Conservation (phyloP, 805 yeast species). For the Ogataea paradorogensis region DNA sequence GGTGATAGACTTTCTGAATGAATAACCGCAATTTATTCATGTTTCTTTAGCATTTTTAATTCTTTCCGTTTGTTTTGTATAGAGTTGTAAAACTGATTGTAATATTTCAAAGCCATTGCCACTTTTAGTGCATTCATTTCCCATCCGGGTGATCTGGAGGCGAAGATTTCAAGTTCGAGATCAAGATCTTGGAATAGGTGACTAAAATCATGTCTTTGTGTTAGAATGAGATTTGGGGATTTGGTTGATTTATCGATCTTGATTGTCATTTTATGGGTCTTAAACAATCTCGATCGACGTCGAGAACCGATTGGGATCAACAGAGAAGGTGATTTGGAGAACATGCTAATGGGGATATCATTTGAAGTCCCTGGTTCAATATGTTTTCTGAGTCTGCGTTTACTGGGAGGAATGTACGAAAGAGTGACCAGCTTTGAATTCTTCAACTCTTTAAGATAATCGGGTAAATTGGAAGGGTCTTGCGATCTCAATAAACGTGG, state of each 20-base stretch:
- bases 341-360: conserved; percentile 12
- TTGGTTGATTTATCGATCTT: background rate
- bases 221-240: conserved; percentile 1
- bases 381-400: conserved; percentile 2
- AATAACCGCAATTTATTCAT: background rate
- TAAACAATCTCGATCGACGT: conserved; percentile 5
- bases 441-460: conserved; percentile 21
- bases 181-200: conserved; percentile 4
- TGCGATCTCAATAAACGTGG: conserved; percentile 21
- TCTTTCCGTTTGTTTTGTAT: conserved; percentile 14
- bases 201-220: conserved; percentile 1
- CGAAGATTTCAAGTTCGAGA: conserved; percentile 3
- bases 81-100: conserved; percentile 12
- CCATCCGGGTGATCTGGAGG: conserved; percentile 11
- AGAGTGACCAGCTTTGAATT: conserved; percentile 24
- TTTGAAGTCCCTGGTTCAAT: conserved; percentile 3
- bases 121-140: conserved; percentile 8
- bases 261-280: conserved; percentile 2
- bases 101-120: conserved; percentile 14
- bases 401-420: conserved; percentile 21
- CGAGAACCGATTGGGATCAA: conserved; percentile 14
- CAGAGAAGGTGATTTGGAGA: conserved; percentile 12
- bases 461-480: conserved; percentile 20
- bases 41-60: conserved; percentile 1
- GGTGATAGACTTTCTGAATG: conserved; percentile 32